These are phyloP conservation scores for Chimonanthus salicifolius DNA, from an alignment of 164 flowering plant genomes.

Conservation along the genomic window DNA sequence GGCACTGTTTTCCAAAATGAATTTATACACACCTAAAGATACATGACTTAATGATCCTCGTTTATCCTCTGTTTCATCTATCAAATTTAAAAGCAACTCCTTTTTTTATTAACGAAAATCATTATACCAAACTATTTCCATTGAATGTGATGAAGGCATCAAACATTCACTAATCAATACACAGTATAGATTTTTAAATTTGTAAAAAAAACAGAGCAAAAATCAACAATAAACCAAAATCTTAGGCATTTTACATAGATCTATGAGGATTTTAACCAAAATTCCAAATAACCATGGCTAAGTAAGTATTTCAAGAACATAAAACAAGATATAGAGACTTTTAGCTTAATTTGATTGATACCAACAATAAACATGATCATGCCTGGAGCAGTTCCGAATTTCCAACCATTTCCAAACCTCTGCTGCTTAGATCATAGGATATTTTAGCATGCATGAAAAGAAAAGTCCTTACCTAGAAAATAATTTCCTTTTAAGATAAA, in stretches of 20 bases:
- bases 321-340: too few relatives aligned
- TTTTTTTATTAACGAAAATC: too few relatives aligned
- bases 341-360: background rate
- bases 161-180: background rate
- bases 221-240: too few relatives aligned
- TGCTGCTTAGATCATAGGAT: too few relatives aligned
- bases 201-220: background rate
- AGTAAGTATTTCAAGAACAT: too few relatives aligned
- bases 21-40: background rate
- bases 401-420: background rate
- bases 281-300: too few relatives aligned
- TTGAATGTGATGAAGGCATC: background rate
- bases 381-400: background rate
- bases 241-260: background rate
- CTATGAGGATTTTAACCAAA: too few relatives aligned
- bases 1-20: background rate
- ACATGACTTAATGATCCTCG: background rate
- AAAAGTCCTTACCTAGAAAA: too few relatives aligned
- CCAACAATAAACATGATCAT: background rate
- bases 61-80: background rate
- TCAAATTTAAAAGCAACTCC: background rate
- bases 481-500: too few relatives aligned
- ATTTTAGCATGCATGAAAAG: too few relatives aligned
- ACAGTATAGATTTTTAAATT: too few relatives aligned
- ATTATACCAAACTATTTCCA: background rate